phyloP scores from a whole-genome alignment of 169 alveolate genomes.

The Plasmodium vivax region DNA sequence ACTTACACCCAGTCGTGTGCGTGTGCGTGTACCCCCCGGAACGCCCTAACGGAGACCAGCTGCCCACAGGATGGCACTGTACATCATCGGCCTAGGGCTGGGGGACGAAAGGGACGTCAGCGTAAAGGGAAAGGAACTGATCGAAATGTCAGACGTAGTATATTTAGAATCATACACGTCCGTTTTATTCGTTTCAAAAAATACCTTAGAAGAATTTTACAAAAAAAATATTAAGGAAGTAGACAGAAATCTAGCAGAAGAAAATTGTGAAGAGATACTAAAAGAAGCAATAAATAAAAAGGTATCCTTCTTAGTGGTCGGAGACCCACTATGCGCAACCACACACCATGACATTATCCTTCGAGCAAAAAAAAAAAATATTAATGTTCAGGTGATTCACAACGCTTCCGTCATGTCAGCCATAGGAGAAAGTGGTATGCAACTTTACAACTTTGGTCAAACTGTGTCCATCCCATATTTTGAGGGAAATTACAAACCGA shows the following conservation, averaged over 20 bases:
- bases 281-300: slow-evolving; percentile 88
- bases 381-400: slow-evolving; percentile 93
- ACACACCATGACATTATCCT: slow-evolving; percentile 95
- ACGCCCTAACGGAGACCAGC: background rate
- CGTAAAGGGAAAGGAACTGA: slow-evolving; percentile 91
- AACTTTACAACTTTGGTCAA: slow-evolving; percentile 98
- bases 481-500: slow-evolving; percentile 97
- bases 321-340: slow-evolving; percentile 97
- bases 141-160: slow-evolving; percentile 88
- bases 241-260: slow-evolving; percentile 95
- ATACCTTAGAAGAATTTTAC: slow-evolving; percentile 81
- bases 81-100: slow-evolving; percentile 95
- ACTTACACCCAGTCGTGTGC: background rate
- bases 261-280: slow-evolving; percentile 90
- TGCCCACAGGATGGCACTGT: slow-evolving; percentile 89
- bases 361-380: slow-evolving; percentile 92
- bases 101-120: slow-evolving; percentile 95
- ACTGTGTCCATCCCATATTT: slow-evolving; percentile 98
- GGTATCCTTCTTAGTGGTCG: slow-evolving; percentile 94
- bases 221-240: slow-evolving; percentile 92
- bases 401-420: slow-evolving; percentile 88
- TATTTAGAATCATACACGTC: slow-evolving; percentile 96
- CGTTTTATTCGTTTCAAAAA: slow-evolving; percentile 87
- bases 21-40: background rate
- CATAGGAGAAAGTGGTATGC: slow-evolving; percentile 86